A percentile compares a stretch with the other conserved stretches of the same genome.
Evolutionary conservation across 1,139 yeast genomes (phyloP).

Genomic region (Pichia norvegensis): DNA sequence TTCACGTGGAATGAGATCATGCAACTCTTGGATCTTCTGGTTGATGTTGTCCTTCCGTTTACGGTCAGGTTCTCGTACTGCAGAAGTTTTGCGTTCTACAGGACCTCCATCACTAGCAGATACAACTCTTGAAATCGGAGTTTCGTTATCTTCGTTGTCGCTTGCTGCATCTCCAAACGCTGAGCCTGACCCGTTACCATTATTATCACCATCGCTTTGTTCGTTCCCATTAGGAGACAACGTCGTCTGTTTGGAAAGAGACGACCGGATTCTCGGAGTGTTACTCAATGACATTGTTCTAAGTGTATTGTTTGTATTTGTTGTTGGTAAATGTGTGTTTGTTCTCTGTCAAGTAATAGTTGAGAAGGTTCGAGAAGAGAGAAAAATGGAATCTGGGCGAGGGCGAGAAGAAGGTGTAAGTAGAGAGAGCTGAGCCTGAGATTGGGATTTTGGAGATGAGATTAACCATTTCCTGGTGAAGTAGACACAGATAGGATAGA

Average conservation of each 20-base stretch:
- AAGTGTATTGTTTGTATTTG: neutral
- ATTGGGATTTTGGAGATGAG: too few relatives aligned
- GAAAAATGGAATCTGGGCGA: neutral
- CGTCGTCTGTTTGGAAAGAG: conserved; percentile 8
- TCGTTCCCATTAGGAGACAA: neutral
- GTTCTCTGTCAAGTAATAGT: too few relatives aligned
- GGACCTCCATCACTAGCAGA: neutral
- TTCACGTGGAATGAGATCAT: conserved; percentile 58
- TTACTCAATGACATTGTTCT: conserved; percentile 6
- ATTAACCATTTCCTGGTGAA: too few relatives aligned
- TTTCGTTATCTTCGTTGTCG: conserved; percentile 5
- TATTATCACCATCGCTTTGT: neutral
- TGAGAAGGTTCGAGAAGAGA: neutral
- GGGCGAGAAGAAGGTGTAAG: too few relatives aligned
- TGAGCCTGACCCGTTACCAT: neutral
- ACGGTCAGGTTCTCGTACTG: conserved; percentile 34
- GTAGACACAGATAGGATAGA: neutral
- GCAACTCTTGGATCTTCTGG: conserved; percentile 77
- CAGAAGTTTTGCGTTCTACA: neutral
- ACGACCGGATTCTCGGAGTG: conserved; percentile 11
- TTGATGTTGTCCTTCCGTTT: conserved; percentile 83
- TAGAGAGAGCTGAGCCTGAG: too few relatives aligned
- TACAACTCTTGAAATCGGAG: conserved; percentile 17
- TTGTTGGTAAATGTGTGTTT: neutral
- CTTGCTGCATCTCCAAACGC: neutral